Evolutionary conservation across 202 grass and related monocot species (phyloP).

Genomic region (Carex arenaria): DNA sequence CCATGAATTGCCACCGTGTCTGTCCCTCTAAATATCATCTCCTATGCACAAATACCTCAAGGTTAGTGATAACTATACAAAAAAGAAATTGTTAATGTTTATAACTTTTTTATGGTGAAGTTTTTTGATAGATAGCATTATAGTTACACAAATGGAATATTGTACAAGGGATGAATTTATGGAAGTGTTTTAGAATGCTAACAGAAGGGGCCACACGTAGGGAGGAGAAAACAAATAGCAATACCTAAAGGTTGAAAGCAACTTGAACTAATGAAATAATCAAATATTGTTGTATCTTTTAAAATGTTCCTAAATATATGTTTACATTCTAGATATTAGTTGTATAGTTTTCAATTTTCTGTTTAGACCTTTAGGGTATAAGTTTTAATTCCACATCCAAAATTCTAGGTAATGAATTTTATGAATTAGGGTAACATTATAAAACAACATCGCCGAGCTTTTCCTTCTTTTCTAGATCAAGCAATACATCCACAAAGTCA

Average conservation of each 20-base stretch:
- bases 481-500: constrained; percentile 54
- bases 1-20: constrained; percentile 67
- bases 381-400: too few species aligned
- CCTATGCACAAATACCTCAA: constrained; percentile 12
- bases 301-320: not conserved
- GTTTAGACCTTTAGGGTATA: not conserved
- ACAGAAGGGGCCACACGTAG: not conserved
- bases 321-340: too few species aligned
- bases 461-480: constrained; percentile 43
- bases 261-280: not conserved
- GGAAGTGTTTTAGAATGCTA: not conserved
- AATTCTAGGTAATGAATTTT: not conserved
- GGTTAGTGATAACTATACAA: not conserved
- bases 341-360: not conserved
- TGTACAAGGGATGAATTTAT: not conserved
- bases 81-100: not conserved
- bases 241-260: not conserved
- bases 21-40: constrained; percentile 63
- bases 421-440: not conserved
- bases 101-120: not conserved
- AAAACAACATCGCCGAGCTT: constrained; percentile 19
- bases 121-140: not conserved
- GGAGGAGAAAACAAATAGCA: not conserved
- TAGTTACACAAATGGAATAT: not conserved
- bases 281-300: not conserved